Percentiles rank a stretch among this genome's conserved stretches.
These are phyloP conservation scores for Aspergillus felis DNA, from an alignment of 2,329 filamentous ascomycete species.

Conservation along the genomic window DNA sequence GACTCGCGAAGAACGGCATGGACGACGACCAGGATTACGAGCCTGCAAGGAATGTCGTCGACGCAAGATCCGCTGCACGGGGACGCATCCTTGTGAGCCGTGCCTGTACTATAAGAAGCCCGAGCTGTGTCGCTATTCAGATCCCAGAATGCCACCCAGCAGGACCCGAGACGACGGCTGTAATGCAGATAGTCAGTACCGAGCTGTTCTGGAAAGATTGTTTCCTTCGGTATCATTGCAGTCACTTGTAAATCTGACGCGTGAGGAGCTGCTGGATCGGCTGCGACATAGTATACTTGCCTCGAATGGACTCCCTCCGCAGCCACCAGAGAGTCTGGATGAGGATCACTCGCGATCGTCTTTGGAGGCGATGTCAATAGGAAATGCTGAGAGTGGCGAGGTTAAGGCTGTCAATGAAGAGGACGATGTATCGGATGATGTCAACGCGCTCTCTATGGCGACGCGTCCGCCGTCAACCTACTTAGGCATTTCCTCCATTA, in stretches of 20 bases:
- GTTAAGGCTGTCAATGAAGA: not conserved
- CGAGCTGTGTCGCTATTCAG: slow-evolving; percentile 72
- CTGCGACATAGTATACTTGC: slow-evolving; percentile 30
- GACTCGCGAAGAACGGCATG: not conserved
- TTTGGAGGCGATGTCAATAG: not conserved
- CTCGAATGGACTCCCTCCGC: not conserved
- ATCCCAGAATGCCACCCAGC: slow-evolving; percentile 74
- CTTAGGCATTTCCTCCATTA: slow-evolving; percentile 69
- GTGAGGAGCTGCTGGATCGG: slow-evolving; percentile 55
- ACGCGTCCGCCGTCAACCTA: slow-evolving; percentile 62
- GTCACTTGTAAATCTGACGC: slow-evolving; percentile 49
- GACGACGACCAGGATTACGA: slow-evolving; percentile 4
- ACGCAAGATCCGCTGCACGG: slow-evolving; percentile 76
- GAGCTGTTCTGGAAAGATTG: slow-evolving; percentile 55
- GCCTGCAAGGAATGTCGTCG: slow-evolving; percentile 72
- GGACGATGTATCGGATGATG: slow-evolving; percentile 58
- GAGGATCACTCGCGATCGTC: not conserved
- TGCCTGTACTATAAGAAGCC: slow-evolving; percentile 74
- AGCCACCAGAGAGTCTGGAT: not conserved
- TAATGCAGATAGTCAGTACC: slow-evolving; percentile 35
- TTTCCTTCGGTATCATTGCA: slow-evolving; percentile 56
- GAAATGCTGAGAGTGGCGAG: not conserved
- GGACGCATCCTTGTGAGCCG: slow-evolving; percentile 71
- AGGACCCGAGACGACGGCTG: slow-evolving; percentile 53
- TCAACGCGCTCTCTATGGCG: slow-evolving; percentile 60